A percentile compares a stretch with the other conserved stretches of the same genome.
Conservation (phyloP, 805 yeast species). For the Candida coleopterorum region DNA sequence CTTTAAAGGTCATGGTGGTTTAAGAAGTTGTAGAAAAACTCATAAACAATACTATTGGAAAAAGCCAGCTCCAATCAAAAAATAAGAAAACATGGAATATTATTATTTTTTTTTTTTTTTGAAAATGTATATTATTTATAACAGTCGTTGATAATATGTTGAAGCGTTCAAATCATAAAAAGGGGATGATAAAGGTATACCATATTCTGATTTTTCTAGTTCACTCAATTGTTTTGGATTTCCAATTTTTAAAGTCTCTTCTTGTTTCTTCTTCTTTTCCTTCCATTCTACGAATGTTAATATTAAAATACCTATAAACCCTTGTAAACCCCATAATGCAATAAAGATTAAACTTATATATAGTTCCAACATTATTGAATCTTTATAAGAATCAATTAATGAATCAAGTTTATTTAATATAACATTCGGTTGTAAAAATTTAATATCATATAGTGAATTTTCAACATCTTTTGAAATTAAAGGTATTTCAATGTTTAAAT, state of each 20-base stretch:
- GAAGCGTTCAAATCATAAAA: constrained; percentile 1
- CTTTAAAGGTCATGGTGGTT: constrained; percentile 72
- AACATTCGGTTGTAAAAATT: constrained; percentile 4
- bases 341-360: constrained; percentile 42
- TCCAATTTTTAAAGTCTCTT: constrained; percentile 14
- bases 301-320: constrained; percentile 29
- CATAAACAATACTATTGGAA: constrained; percentile 88
- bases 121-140: constrained; percentile 1
- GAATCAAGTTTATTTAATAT: constrained; percentile 16
- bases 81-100: constrained; percentile 10
- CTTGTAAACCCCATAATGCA: constrained; percentile 45
- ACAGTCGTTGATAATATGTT: constrained; percentile 1
- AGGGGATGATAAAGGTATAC: constrained; percentile 18
- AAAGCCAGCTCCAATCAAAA: constrained; percentile 48
- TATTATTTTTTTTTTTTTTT: not conserved
- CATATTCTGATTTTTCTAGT: constrained; percentile 20
- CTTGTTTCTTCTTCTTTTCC: not conserved
- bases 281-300: not conserved
- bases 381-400: constrained; percentile 27
- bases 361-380: constrained; percentile 41
- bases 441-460: constrained; percentile 6
- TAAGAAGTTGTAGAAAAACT: constrained; percentile 86
- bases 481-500: constrained; percentile 59
- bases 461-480: constrained; percentile 21
- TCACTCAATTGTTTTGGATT: constrained; percentile 23